A percentile compares a stretch with the other conserved stretches of the same genome.
Conservation (phyloP, 495 filamentous ascomycete genomes). For the Penicillium soppii region DNA sequence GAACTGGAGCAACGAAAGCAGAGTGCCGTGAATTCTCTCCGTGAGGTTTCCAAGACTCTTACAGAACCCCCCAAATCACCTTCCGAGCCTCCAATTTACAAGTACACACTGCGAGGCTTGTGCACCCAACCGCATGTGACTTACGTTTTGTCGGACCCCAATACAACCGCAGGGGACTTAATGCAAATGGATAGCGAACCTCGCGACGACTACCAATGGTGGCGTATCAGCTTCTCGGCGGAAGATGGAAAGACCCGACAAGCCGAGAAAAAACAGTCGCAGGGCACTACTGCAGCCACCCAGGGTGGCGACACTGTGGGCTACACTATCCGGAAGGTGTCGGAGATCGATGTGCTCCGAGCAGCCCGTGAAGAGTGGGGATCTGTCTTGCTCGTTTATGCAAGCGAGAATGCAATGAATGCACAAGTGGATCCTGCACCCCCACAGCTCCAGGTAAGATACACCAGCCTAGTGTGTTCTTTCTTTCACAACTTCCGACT, state of each 20-base stretch:
- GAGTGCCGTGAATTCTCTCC: slow-evolving; percentile 45
- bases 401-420: slow-evolving; percentile 44
- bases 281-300: slow-evolving; percentile 13
- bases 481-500: background rate
- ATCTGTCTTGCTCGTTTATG: slow-evolving; percentile 51
- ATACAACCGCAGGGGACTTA: slow-evolving; percentile 9
- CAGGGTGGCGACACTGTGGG: slow-evolving; percentile 41
- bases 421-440: slow-evolving; percentile 32
- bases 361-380: slow-evolving; percentile 52
- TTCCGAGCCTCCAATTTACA: slow-evolving; percentile 40
- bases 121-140: slow-evolving; percentile 51
- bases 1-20: slow-evolving; percentile 54
- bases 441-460: slow-evolving; percentile 40
- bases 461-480: too few species aligned
- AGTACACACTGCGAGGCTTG: slow-evolving; percentile 53
- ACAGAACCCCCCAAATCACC: slow-evolving; percentile 53
- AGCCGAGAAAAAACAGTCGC: slow-evolving; percentile 25
- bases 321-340: slow-evolving; percentile 46
- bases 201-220: slow-evolving; percentile 50
- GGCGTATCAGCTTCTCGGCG: slow-evolving; percentile 52
- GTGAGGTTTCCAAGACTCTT: slow-evolving; percentile 49
- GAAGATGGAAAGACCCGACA: slow-evolving; percentile 45
- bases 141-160: slow-evolving; percentile 42
- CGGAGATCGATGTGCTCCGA: slow-evolving; percentile 50
- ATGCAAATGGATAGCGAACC: slow-evolving; percentile 23